Base-by-base conservation (phyloP, 2,329 filamentous ascomycete species). In the Mollisia scopiformis region DNA sequence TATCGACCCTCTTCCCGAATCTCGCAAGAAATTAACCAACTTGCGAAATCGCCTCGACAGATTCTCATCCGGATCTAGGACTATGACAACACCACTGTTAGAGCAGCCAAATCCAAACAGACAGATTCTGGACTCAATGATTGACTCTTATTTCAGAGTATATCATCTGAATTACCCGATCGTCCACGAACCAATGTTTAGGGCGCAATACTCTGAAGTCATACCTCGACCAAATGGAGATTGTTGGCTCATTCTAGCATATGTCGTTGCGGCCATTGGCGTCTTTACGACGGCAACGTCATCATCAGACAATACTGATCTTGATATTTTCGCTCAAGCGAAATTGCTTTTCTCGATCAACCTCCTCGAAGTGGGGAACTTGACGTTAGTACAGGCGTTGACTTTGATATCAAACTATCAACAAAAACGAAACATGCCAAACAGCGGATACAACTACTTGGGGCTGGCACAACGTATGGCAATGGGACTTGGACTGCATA, bases 381-480 rank as follows among this genome's bases (percentile, higher is more conserved):
- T 82, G 11, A 75, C 76, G 3, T 69, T 80, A 0, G 78, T 82
- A 1, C 80, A 82, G 62, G 76, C 76, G 0, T 70, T 82, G n/a
- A 71, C 74, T 1, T 69, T 82, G 2, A 74, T 75, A 54, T 77
- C 76, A 0, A 82, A 82, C 53, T 83, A 83, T 64, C 72, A 81
- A 5, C 66, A 84, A 59, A 83, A 82, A 64, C 74, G 77, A 19
- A 78, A 83, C 58, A 75, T 79, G 14, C 80, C 80, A 1, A 84
- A 84, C 62, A 81, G 80, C 0, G 79, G 79, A 0, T 83, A 81
- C 69, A 82, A 81, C 63, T 81, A 80, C 56, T 73, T 81, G 13
- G 81, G 81, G 0, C 73, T 83, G 16, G 81, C 81, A 0, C 75
- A 78, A n/a, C 73, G 80, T n/a, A 80, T 83, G 75, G 81, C 80